Conservation (phyloP, 331 rosid species). For the Telfairia occidentalis region DNA sequence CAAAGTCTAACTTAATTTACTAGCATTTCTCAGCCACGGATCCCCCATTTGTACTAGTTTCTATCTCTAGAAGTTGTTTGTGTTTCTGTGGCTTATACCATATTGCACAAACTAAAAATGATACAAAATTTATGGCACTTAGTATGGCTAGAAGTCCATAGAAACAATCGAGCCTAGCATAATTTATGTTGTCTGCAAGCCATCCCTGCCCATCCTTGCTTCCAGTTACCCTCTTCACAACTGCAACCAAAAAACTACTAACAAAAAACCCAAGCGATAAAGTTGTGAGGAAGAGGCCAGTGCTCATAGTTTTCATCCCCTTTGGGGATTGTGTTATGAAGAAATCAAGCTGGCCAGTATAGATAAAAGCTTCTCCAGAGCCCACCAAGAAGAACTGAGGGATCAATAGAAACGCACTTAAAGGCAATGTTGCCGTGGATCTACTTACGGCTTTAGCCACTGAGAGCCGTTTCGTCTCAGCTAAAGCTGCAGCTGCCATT, state of each 20-base stretch:
- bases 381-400: conserved; percentile 86
- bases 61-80: conserved; percentile 29
- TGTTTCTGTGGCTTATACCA: conserved; percentile 53
- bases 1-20: background rate
- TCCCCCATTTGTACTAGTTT: conserved; percentile 14
- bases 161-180: conserved; percentile 77
- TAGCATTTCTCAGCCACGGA: conserved; percentile 34
- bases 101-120: conserved; percentile 41
- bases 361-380: conserved; percentile 89
- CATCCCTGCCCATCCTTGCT: conserved; percentile 49
- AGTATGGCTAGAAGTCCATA: conserved; percentile 53
- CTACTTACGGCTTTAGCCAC: conserved; percentile 35
- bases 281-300: conserved; percentile 81
- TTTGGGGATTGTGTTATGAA: conserved; percentile 88
- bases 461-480: conserved; percentile 47
- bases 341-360: conserved; percentile 93
- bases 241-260: conserved; percentile 71
- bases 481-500: conserved; percentile 53
- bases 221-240: conserved; percentile 48
- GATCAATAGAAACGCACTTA: conserved; percentile 59
- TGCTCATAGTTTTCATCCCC: conserved; percentile 96
- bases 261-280: conserved; percentile 74
- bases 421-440: conserved; percentile 32
- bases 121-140: conserved; percentile 47
- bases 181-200: conserved; percentile 64